A percentile compares a stretch with the other conserved stretches of the same genome.
These are phyloP conservation scores for Nepenthes alata DNA, from an alignment of 179 eudicot genomes.

Conservation along the genomic window DNA sequence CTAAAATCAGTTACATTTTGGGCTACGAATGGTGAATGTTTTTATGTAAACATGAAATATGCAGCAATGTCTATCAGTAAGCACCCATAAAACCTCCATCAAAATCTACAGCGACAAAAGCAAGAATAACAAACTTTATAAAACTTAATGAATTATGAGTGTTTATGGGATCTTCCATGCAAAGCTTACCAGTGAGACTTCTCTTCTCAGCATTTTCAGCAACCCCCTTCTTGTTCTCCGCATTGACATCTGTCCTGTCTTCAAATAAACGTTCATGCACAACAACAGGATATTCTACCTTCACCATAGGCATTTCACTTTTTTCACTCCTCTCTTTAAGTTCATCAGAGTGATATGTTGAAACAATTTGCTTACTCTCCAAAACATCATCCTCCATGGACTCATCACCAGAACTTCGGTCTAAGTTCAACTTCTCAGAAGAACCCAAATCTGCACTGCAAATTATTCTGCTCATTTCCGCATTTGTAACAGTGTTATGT, in stretches of 20 bases:
- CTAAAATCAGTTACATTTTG: too few relatives aligned
- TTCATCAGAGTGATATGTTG: constrained; percentile 30
- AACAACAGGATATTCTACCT: constrained; percentile 32
- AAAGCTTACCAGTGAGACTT: constrained; percentile 53
- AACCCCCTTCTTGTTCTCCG: constrained; percentile 26
- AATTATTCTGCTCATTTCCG: constrained; percentile 44
- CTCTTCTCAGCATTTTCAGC: constrained; percentile 50
- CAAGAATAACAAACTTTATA: too few relatives aligned
- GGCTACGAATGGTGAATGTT: too few relatives aligned
- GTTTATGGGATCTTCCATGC: too few relatives aligned
- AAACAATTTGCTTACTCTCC: constrained; percentile 62
- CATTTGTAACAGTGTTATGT: constrained; percentile 27
- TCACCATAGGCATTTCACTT: constrained; percentile 21
- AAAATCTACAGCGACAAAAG: too few relatives aligned
- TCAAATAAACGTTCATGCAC: constrained; percentile 33
- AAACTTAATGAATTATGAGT: too few relatives aligned
- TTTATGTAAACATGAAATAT: too few relatives aligned
- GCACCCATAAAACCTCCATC: too few relatives aligned
- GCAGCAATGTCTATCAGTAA: too few relatives aligned
- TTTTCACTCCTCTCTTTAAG: constrained; percentile 27
- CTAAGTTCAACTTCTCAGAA: constrained; percentile 68
- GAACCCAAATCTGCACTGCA: constrained; percentile 50
- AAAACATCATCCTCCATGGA: constrained; percentile 73
- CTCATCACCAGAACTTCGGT: constrained; percentile 81
- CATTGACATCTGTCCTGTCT: constrained; percentile 19